phyloP scores from a whole-genome alignment of 805 yeast species.

The Wickerhamiella qilinensis region DNA sequence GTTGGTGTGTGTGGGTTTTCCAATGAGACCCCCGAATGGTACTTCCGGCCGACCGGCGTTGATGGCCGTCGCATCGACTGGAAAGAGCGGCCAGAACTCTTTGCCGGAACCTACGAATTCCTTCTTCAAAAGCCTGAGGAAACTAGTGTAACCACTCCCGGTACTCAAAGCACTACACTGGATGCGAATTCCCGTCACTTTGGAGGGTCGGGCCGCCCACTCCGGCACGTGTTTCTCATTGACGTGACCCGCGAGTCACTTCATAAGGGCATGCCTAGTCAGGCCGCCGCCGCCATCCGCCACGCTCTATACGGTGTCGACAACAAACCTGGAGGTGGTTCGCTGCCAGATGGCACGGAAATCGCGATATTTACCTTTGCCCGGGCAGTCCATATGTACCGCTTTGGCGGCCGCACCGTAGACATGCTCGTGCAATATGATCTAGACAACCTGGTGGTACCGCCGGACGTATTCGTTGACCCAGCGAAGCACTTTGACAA shows the following conservation, averaged over 20 bases:
- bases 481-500: constrained; percentile 48
- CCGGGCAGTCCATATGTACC: constrained; percentile 48
- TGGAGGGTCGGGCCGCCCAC: constrained; percentile 5
- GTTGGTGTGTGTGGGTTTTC: constrained; percentile 71
- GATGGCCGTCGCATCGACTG: constrained; percentile 50
- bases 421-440: constrained; percentile 30
- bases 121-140: constrained; percentile 27
- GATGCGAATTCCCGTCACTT: constrained; percentile 19
- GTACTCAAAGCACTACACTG: constrained; percentile 18
- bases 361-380: constrained; percentile 68
- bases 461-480: constrained; percentile 67
- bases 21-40: constrained; percentile 51
- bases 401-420: constrained; percentile 4
- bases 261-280: constrained; percentile 41
- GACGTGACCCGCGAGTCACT: constrained; percentile 50
- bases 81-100: constrained; percentile 54
- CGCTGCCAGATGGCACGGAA: constrained; percentile 28
- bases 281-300: constrained; percentile 57
- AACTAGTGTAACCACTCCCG: neutral
- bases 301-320: constrained; percentile 30
- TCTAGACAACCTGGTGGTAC: constrained; percentile 65
- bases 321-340: constrained; percentile 9
- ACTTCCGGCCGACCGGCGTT: constrained; percentile 43
- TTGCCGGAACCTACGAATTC: constrained; percentile 72
- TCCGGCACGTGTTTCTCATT: constrained; percentile 57